phyloP scores from a whole-genome alignment of 768 basidiomycete genomes.

The Pulveroboletus sp. region DNA sequence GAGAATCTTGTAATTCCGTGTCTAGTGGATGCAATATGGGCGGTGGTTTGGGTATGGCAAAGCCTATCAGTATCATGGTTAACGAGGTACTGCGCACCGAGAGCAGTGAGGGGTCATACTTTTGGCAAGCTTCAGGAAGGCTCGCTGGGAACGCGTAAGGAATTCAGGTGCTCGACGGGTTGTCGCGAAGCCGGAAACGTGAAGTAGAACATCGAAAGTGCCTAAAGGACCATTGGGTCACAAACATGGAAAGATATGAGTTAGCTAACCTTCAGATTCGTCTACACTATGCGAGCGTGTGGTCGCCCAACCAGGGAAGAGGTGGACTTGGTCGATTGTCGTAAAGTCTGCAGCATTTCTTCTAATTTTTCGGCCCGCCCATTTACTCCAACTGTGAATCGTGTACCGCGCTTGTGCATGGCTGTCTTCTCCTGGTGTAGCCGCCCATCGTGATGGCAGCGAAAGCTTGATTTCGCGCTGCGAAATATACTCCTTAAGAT shows the following conservation, averaged over 20 bases:
- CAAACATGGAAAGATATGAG: background rate
- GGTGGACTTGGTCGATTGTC: conserved; percentile 45
- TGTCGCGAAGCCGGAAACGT: conserved; percentile 75
- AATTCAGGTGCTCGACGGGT: conserved; percentile 55
- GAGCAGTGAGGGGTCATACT: conserved; percentile 37
- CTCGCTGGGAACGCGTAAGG: conserved; percentile 69
- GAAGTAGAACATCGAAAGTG: conserved; percentile 69
- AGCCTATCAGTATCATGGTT: conserved; percentile 46
- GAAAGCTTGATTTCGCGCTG: conserved; percentile 40
- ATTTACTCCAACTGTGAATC: conserved; percentile 53
- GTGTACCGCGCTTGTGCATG: conserved; percentile 20
- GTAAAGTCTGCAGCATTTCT: conserved; percentile 22
- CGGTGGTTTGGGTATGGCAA: conserved; percentile 67
- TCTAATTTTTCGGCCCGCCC: conserved; percentile 60
- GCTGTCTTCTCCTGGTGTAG: conserved; percentile 19
- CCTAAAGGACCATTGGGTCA: conserved; percentile 27
- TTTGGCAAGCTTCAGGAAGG: conserved; percentile 77
- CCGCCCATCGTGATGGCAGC: conserved; percentile 15
- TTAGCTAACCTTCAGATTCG: conserved; percentile 26
- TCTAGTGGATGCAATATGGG: conserved; percentile 18
- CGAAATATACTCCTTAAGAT: conserved; percentile 50
- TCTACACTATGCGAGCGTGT: conserved; percentile 39
- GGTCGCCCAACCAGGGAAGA: conserved; percentile 85
- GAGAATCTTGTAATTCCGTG: conserved; percentile 31
- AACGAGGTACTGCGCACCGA: conserved; percentile 1